Base-by-base conservation (phyloP, 441 rosid genomes). In the Populus tomentosa region DNA sequence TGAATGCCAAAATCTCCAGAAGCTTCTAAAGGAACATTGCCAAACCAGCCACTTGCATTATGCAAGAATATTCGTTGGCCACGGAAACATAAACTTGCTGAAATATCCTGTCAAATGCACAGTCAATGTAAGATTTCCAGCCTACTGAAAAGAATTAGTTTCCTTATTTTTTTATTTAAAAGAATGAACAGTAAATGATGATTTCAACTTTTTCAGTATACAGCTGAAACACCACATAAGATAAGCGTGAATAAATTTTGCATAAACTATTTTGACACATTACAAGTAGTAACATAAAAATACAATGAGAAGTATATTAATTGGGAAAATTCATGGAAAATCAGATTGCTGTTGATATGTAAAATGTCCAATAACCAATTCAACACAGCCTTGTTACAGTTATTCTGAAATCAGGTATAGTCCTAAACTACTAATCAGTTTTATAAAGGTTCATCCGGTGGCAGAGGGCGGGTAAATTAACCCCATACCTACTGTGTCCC, bases 1-100 rank as follows among this genome's bases (percentile, higher is more conserved):
- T 94, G 94, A 76, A 96, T 94, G 71, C 99, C 99, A 80, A 96
- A 91, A 88, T 96, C 98, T 86, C 99, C 99, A 81, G 99, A 96
- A 87, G 98, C 98, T 89, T 96, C 98, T 77, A 96, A 87, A 42
- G 99, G 99, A 89, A 90, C 89, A 78, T 86, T 84, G 78, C 99
- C 99, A 89, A 91, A 96, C 97, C 95, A 90, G 77, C 99, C 99
- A 86, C 89, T 92, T 75, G 97, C 86, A 85, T 96, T 96, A 77
- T 96, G 98, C 70, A 96, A 86, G 86, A 96, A 96, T 80, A 96
- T 84, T 77, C 96, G 88, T 83, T 94, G 99, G 82, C 99, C 97
- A 20, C 98, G 98, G 86, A 96, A 96, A 71, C 94, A 89, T 82
- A 96, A 85, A 85, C 91, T 90, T 66, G 96, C 91, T 30, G 94